phyloP scores from a whole-genome alignment of 805 yeast genomes.

The Cyberlindnera sargentensis region DNA sequence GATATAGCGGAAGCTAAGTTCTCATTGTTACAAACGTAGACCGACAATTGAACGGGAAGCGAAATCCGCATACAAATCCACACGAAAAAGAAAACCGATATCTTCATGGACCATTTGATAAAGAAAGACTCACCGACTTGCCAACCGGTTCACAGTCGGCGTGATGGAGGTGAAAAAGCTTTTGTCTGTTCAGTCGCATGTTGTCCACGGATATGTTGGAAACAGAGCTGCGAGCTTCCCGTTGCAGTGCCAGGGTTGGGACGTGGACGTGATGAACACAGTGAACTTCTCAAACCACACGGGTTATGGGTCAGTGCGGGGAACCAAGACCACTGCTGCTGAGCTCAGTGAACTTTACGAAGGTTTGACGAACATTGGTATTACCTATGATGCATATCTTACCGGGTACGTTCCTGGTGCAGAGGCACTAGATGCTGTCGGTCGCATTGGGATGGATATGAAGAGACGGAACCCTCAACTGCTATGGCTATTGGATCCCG shows the following conservation, averaged over 20 bases:
- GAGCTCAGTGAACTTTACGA: slow-evolving; percentile 32
- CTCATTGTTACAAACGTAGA: not conserved
- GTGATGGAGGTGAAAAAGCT: slow-evolving; percentile 14
- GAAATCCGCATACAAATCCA: not conserved
- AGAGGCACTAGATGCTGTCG: slow-evolving; percentile 38
- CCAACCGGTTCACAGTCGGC: no score
- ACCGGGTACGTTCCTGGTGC: slow-evolving; percentile 67
- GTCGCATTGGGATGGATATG: slow-evolving; percentile 30
- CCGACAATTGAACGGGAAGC: not conserved
- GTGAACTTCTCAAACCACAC: slow-evolving; percentile 67
- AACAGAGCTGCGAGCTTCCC: slow-evolving; percentile 63
- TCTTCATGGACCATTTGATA: no score
- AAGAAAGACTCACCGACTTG: no score
- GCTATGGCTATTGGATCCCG: slow-evolving; percentile 66
- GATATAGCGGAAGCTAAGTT: not conserved
- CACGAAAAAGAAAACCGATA: no score
- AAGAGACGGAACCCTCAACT: slow-evolving; percentile 29
- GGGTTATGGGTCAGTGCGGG: slow-evolving; percentile 54
- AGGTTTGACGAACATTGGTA: slow-evolving; percentile 31
- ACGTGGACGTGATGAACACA: slow-evolving; percentile 58
- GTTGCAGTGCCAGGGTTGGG: slow-evolving; percentile 59
- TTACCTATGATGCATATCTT: slow-evolving; percentile 44
- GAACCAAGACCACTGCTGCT: slow-evolving; percentile 35
- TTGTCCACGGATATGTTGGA: slow-evolving; percentile 69
- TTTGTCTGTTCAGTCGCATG: slow-evolving; percentile 60